A percentile compares a stretch with the other conserved stretches of the same genome.
Evolutionary conservation across 768 basidiomycete genomes (phyloP).

Genomic region (Sarcodon aspratus): DNA sequence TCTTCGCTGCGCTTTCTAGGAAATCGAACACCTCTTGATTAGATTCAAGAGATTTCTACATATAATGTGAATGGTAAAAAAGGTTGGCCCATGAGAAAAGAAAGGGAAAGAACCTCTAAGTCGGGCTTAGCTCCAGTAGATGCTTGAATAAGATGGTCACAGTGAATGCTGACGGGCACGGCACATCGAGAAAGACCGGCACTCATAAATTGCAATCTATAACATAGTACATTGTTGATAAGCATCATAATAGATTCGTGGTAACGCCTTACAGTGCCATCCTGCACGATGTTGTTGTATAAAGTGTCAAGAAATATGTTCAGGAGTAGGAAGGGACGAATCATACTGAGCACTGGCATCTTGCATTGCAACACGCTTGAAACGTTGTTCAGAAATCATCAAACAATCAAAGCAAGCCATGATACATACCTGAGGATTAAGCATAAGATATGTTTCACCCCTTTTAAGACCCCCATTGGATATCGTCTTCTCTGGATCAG

Average conservation of each 20-base stretch:
- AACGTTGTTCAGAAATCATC: not conserved
- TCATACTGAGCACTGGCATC: constrained; percentile 85
- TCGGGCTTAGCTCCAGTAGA: constrained; percentile 80
- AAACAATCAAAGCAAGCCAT: not conserved
- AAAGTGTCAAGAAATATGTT: constrained; percentile 1
- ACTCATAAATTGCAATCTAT: constrained; percentile 96
- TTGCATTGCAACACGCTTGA: constrained; percentile 93
- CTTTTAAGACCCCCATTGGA: constrained; percentile 56
- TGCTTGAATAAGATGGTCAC: constrained; percentile 96
- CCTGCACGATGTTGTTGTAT: constrained; percentile 24
- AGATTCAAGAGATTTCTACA: constrained; percentile 67
- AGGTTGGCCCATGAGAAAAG: not conserved
- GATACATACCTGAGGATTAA: constrained; percentile 37
- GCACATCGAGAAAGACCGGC: constrained; percentile 77
- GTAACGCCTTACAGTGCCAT: constrained; percentile 62
- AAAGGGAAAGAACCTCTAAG: constrained; percentile 43
- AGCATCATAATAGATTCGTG: not conserved
- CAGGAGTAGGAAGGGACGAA: not conserved
- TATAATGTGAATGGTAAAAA: constrained; percentile 1
- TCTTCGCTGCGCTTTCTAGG: constrained; percentile 80
- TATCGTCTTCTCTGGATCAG: constrained; percentile 65
- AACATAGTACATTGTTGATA: constrained; percentile 1
- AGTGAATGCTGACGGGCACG: constrained; percentile 90
- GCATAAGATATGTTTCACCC: constrained; percentile 84
- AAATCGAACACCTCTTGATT: constrained; percentile 99